Percentiles rank a stretch among this genome's conserved stretches.
Conservation (phyloP, 331 rosid species). For the Stylosanthes scabra region DNA sequence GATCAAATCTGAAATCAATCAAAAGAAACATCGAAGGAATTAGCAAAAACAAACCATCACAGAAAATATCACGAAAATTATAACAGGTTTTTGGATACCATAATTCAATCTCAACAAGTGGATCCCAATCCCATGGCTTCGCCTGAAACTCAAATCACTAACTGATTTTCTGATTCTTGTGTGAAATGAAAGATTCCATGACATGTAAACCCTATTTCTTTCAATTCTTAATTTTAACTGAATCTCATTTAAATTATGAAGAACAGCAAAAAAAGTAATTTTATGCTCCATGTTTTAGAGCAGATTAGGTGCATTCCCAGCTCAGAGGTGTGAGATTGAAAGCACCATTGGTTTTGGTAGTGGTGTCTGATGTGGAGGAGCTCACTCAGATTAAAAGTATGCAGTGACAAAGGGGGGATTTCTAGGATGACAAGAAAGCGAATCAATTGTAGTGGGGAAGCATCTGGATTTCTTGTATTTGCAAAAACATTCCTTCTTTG, state of each 20-base stretch:
- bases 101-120: slow-evolving; percentile 14
- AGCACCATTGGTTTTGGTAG: background rate
- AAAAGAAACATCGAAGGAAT: slow-evolving; percentile 32
- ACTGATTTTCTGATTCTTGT: background rate
- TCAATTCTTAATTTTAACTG: background rate
- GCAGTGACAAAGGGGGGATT: background rate
- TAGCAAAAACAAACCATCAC: slow-evolving; percentile 15
- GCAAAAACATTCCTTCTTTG: background rate
- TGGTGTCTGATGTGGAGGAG: background rate
- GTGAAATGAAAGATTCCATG: background rate
- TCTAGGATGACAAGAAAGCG: background rate
- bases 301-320: background rate
- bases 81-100: background rate
- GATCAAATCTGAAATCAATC: slow-evolving; percentile 71
- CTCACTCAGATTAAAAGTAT: background rate
- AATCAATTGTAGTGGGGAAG: background rate
- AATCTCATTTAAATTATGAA: background rate
- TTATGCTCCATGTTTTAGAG: background rate
- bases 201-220: slow-evolving; percentile 21
- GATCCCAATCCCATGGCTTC: slow-evolving; percentile 1
- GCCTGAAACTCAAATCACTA: background rate
- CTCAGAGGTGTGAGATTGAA: background rate
- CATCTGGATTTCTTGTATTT: background rate
- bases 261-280: background rate
- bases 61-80: background rate